phyloP scores from a whole-genome alignment of 257 asterid species.

The Avicennia marina region DNA sequence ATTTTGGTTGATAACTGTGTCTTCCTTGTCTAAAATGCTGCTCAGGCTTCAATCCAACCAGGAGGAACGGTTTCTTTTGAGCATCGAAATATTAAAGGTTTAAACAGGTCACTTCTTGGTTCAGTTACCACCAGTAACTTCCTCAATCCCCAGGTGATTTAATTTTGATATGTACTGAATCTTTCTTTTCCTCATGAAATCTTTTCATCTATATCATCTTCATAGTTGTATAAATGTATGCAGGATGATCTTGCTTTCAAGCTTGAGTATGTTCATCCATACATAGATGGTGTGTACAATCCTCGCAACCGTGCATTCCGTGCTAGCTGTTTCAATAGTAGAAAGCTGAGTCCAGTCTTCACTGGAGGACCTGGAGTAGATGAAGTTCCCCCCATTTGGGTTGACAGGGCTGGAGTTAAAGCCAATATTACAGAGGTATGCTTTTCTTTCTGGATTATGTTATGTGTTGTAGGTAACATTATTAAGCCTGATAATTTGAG shows the following conservation, averaged over 20 bases:
- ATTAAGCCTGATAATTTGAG: neutral
- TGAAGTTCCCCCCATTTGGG: slow-evolving; percentile 97
- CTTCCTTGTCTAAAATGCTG: slow-evolving; percentile 24
- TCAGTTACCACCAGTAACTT: slow-evolving; percentile 94
- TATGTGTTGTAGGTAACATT: neutral
- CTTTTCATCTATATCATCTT: neutral
- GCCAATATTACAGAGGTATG: slow-evolving; percentile 89
- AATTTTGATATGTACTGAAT: slow-evolving; percentile 1
- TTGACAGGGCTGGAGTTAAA: slow-evolving; percentile 89
- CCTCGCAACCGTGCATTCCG: slow-evolving; percentile 90
- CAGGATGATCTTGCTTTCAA: slow-evolving; percentile 98
- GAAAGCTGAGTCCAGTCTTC: slow-evolving; percentile 95
- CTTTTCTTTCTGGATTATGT: slow-evolving; percentile 6
- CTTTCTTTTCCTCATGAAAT: slow-evolving; percentile 1
- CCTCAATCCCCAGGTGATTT: slow-evolving; percentile 86
- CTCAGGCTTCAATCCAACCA: slow-evolving; percentile 95
- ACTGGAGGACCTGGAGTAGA: slow-evolving; percentile 98
- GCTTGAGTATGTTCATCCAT: slow-evolving; percentile 93
- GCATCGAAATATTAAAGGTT: slow-evolving; percentile 85
- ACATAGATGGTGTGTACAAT: slow-evolving; percentile 83
- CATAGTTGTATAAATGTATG: neutral
- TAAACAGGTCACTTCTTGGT: slow-evolving; percentile 94
- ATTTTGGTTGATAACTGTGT: slow-evolving; percentile 19
- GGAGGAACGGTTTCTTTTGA: slow-evolving; percentile 99
- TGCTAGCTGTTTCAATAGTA: slow-evolving; percentile 89